A percentile compares a stretch with the other conserved stretches of the same genome.
phyloP scores from a whole-genome alignment of 495 filamentous ascomycete species.

The Parathielavia appendiculata region DNA sequence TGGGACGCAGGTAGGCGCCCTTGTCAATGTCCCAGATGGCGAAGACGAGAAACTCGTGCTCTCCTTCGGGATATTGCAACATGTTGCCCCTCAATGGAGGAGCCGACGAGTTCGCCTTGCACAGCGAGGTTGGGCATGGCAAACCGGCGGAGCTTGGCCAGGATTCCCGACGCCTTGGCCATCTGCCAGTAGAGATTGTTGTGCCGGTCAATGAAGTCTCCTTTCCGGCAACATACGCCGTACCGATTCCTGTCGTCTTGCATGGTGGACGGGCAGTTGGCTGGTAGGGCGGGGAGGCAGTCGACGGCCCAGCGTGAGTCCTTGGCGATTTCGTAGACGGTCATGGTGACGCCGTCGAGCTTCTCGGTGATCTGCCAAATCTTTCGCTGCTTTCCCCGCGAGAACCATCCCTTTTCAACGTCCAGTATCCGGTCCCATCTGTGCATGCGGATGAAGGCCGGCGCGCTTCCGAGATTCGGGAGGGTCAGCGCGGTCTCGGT shows the following conservation, averaged over 20 bases:
- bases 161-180: constrained; percentile 12
- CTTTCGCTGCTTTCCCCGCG: background rate
- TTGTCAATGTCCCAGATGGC: constrained; percentile 23
- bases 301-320: constrained; percentile 6
- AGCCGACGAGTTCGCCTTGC: constrained; percentile 22
- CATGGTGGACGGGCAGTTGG: constrained; percentile 6
- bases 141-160: constrained; percentile 8
- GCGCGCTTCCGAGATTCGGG: constrained; percentile 4
- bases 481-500: background rate
- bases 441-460: constrained; percentile 17
- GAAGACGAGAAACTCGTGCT: constrained; percentile 24
- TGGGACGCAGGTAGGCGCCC: constrained; percentile 5
- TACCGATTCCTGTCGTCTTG: constrained; percentile 8
- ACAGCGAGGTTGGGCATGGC: constrained; percentile 17
- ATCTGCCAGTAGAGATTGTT: constrained; percentile 15
- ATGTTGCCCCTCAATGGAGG: constrained; percentile 19
- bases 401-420: background rate
- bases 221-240: constrained; percentile 13
- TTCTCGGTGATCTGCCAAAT: constrained; percentile 27
- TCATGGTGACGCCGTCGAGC: constrained; percentile 27
- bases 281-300: constrained; percentile 3
- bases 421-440: constrained; percentile 17
- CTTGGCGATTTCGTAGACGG: constrained; percentile 19
- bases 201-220: constrained; percentile 1
- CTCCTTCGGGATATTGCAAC: constrained; percentile 17